Evolutionary conservation across 2,329 filamentous ascomycete species (phyloP).

Genomic region (Aureobasidium namibiae): DNA sequence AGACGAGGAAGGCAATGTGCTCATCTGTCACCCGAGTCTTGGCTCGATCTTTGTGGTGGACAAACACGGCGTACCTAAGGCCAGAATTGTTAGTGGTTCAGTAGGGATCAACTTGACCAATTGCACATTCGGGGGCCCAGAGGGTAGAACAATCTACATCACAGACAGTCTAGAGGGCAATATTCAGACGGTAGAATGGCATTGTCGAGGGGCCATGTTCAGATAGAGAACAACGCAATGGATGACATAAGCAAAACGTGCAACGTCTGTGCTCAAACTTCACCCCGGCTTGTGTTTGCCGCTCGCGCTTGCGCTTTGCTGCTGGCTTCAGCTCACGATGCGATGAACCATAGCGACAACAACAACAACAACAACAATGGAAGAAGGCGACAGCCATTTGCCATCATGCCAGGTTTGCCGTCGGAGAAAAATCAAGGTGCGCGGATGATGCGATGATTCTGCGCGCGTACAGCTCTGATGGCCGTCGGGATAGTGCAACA

Average conservation of each 20-base stretch:
- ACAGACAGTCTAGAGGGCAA: constrained; percentile 1
- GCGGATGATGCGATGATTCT: not conserved
- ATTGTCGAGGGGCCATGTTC: not conserved
- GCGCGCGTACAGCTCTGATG: not conserved
- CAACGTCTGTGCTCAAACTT: not conserved
- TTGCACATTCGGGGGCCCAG: not conserved
- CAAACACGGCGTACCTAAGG: not conserved
- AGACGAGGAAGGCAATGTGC: constrained; percentile 30
- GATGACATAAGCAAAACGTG: not conserved
- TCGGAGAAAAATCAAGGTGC: not conserved
- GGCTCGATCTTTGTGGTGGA: not conserved
- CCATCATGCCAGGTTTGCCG: not conserved
- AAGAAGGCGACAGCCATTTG: not conserved
- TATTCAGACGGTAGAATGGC: not conserved
- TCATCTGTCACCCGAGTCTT: constrained; percentile 24
- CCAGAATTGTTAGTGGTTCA: not conserved
- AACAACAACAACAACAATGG: too few relatives aligned
- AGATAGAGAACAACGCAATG: not conserved
- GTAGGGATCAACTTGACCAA: not conserved
- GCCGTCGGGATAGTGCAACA: constrained; percentile 4
- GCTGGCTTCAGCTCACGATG: too few relatives aligned
- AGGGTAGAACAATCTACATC: not conserved
- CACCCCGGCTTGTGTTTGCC: not conserved
- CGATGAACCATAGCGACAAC: too few relatives aligned
- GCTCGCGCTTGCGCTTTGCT: not conserved